Conservation (phyloP, 2,329 filamentous ascomycete species). For the Bipolaris zeicola region DNA sequence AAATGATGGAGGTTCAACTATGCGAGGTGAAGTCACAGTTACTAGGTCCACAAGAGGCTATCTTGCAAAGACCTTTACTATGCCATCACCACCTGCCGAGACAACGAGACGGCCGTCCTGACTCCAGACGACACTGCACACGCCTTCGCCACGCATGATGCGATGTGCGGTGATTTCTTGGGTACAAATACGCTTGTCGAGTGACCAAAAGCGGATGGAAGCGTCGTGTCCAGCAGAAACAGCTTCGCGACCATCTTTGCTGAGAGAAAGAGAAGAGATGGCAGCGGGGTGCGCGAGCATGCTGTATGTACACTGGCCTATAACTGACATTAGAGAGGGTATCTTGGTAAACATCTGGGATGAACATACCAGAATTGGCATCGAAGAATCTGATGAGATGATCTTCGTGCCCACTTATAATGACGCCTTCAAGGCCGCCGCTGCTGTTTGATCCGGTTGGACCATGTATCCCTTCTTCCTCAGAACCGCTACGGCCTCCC, state of each 20-base stretch:
- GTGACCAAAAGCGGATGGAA: constrained; percentile 92
- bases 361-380: constrained; percentile 89
- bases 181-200: constrained; percentile 93
- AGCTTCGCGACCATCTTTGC: constrained; percentile 89
- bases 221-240: constrained; percentile 97
- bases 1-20: constrained; percentile 10
- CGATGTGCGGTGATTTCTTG: constrained; percentile 94
- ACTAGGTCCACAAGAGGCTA: constrained; percentile 24
- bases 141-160: constrained; percentile 93
- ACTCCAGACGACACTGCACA: constrained; percentile 94
- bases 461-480: constrained; percentile 78
- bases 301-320: constrained; percentile 98
- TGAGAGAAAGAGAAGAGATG: constrained; percentile 89
- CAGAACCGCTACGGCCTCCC: constrained; percentile 65
- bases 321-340: constrained; percentile 1
- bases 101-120: constrained; percentile 94
- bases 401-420: constrained; percentile 97
- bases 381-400: constrained; percentile 96
- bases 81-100: constrained; percentile 90
- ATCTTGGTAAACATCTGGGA: constrained; percentile 5
- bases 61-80: constrained; percentile 82
- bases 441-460: constrained; percentile 83
- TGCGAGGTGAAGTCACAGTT: constrained; percentile 16
- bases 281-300: constrained; percentile 96
- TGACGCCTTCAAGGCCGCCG: constrained; percentile 78